Conservation (phyloP, 306 rosid genomes). For the Trifolium subterraneum region DNA sequence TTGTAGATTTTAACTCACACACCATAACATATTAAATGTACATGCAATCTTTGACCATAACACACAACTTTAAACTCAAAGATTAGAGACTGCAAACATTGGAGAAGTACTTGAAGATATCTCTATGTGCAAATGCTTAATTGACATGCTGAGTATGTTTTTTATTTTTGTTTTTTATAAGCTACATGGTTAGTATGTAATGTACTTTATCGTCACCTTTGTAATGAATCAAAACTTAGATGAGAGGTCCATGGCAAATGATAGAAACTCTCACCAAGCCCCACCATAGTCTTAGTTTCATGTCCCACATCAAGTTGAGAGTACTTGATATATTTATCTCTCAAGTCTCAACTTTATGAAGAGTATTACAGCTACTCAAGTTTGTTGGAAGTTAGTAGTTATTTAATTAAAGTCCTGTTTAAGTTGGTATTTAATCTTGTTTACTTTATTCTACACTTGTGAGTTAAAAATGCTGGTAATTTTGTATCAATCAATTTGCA, state of each 20-base stretch:
- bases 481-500: not conserved
- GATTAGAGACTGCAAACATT: no score
- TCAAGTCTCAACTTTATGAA: not conserved
- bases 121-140: no score
- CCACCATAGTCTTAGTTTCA: not conserved
- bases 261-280: not conserved
- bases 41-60: no score
- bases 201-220: no score
- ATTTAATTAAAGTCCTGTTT: not conserved
- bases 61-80: no score
- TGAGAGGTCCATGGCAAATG: not conserved
- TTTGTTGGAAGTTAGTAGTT: constrained; percentile 3
- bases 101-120: no score
- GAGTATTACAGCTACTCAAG: not conserved
- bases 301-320: not conserved
- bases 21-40: no score
- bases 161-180: no score
- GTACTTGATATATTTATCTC: not conserved
- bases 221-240: no score
- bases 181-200: no score
- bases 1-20: no score
- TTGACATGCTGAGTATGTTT: no score
- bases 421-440: not conserved
- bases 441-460: not conserved
- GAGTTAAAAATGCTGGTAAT: not conserved